Evolutionary conservation across 768 basidiomycete species (phyloP).

Genomic region (Calvatia gigantea): DNA sequence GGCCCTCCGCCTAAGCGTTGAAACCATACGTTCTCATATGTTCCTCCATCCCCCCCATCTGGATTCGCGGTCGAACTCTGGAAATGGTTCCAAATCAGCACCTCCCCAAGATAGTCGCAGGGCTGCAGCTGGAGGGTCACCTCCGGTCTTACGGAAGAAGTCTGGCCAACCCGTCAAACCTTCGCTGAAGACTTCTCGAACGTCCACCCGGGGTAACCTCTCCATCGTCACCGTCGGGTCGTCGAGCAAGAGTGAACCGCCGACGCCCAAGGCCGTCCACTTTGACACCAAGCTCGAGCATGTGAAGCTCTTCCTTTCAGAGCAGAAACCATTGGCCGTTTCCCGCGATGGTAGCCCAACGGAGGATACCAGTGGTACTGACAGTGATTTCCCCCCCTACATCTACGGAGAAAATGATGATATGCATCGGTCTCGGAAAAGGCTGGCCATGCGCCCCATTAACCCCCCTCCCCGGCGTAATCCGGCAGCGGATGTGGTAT

Average conservation of each 20-base stretch:
- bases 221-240: conserved; percentile 47
- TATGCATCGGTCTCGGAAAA: conserved; percentile 26
- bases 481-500: conserved; percentile 39
- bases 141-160: conserved; percentile 76
- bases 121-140: conserved; percentile 30
- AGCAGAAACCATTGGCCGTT: conserved; percentile 93
- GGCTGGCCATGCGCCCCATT: conserved; percentile 56
- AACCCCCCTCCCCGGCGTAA: conserved; percentile 58
- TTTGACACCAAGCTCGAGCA: conserved; percentile 92
- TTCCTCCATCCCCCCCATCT: conserved; percentile 5
- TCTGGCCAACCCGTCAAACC: conserved; percentile 92
- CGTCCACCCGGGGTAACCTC: conserved; percentile 45
- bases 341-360: conserved; percentile 88
- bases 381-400: conserved; percentile 70
- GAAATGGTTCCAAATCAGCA: conserved; percentile 24
- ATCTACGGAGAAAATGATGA: conserved; percentile 47
- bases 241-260: conserved; percentile 75
- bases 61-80: conserved; percentile 25
- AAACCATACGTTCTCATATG: conserved; percentile 16
- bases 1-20: conserved; percentile 28
- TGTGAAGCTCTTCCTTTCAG: conserved; percentile 90
- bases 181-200: conserved; percentile 74
- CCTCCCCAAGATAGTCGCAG: conserved; percentile 18
- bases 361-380: conserved; percentile 77
- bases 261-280: conserved; percentile 83